Percentiles rank a stretch among this genome's conserved stretches.
Evolutionary conservation across 2,329 filamentous ascomycete species (phyloP).

Genomic region (Beauveria varroae): DNA sequence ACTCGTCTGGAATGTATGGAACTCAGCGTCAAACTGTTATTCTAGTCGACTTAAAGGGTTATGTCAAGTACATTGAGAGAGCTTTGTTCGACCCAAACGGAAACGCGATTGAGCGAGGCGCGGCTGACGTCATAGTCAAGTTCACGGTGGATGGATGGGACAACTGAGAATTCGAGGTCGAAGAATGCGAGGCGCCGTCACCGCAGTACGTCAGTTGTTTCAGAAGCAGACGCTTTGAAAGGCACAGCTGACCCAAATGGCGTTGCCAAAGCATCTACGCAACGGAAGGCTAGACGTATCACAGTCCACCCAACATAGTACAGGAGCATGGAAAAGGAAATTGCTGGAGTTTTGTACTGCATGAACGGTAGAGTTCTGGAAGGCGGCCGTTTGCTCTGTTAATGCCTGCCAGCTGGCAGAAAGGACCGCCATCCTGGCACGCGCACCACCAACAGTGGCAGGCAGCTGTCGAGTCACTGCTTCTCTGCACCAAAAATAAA

Average conservation of each 20-base stretch:
- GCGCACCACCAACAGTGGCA: neutral
- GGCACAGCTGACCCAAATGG: neutral
- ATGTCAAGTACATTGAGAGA: slow-evolving; percentile 51
- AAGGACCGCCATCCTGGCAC: neutral
- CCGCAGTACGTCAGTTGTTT: no score
- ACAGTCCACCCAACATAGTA: neutral
- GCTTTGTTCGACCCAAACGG: slow-evolving; percentile 53
- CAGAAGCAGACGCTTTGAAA: no score
- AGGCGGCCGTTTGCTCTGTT: neutral
- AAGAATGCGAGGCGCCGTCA: no score
- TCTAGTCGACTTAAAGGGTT: slow-evolving; percentile 55
- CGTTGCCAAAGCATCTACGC: neutral
- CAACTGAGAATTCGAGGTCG: slow-evolving; percentile 11
- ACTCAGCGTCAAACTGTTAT: slow-evolving; percentile 59
- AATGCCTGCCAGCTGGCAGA: slow-evolving; percentile 1
- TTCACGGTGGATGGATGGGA: slow-evolving; percentile 52
- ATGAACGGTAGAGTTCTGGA: neutral
- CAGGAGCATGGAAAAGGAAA: neutral
- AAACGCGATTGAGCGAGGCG: slow-evolving; percentile 42
- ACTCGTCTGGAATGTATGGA: slow-evolving; percentile 54
- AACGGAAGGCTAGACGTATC: neutral
- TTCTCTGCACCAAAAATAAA: neutral
- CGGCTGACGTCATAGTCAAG: slow-evolving; percentile 47
- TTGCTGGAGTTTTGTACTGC: neutral
- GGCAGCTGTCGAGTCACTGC: slow-evolving; percentile 8